Percentiles rank a stretch among this genome's conserved stretches.
These are phyloP conservation scores for Phytopythium vexans DNA, from an alignment of 352 stramenopile genomes.

Conservation along the genomic window DNA sequence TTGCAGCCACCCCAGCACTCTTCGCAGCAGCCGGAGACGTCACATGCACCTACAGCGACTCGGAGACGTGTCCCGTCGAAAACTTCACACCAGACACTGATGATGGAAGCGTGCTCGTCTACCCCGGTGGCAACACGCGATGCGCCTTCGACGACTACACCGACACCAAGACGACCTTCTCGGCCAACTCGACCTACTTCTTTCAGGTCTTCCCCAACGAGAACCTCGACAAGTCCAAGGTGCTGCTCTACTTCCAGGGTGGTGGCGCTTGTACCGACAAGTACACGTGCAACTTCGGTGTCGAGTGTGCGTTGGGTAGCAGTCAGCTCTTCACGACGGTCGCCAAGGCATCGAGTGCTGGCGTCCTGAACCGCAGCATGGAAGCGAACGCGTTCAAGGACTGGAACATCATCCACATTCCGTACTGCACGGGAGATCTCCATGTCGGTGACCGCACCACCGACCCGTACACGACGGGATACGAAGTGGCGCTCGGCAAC, in stretches of 20 bases:
- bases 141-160: slow-evolving; percentile 46
- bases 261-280: slow-evolving; percentile 52
- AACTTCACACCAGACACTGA: slow-evolving; percentile 18
- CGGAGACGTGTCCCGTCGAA: slow-evolving; percentile 23
- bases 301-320: slow-evolving; percentile 39
- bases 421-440: slow-evolving; percentile 72
- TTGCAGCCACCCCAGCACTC: slow-evolving; percentile 15
- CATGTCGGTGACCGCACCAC: slow-evolving; percentile 43
- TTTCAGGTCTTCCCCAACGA: no score
- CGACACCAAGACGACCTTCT: slow-evolving; percentile 23
- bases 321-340: slow-evolving; percentile 38
- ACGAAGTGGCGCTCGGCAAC: slow-evolving; percentile 32
- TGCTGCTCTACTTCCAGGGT: slow-evolving; percentile 64
- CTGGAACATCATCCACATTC: slow-evolving; percentile 71
- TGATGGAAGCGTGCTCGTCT: slow-evolving; percentile 39
- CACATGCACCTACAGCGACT: slow-evolving; percentile 24
- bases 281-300: slow-evolving; percentile 49
- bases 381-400: slow-evolving; percentile 58
- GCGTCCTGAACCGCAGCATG: slow-evolving; percentile 44
- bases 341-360: slow-evolving; percentile 34
- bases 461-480: slow-evolving; percentile 17
- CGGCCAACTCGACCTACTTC: slow-evolving; percentile 60
- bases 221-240: slow-evolving; percentile 42
- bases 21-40: slow-evolving; percentile 19
- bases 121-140: slow-evolving; percentile 43